Conservation (phyloP, 768 basidiomycete genomes). For the Boletus rubroflammeus region DNA sequence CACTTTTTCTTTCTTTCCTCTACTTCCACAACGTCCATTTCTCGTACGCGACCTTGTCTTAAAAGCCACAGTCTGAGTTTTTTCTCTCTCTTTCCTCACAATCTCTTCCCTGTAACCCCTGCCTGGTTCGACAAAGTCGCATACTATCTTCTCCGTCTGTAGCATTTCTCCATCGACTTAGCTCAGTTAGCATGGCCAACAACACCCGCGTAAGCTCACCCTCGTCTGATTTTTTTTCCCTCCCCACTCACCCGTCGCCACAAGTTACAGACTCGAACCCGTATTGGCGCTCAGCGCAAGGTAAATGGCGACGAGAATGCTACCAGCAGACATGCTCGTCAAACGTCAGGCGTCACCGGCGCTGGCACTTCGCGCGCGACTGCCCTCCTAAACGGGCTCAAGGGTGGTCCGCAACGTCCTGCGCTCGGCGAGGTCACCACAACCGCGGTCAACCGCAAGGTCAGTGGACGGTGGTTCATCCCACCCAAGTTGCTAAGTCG, state of each 20-base stretch:
- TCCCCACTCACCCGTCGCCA: conserved; percentile 8
- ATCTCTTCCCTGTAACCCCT: conserved; percentile 23
- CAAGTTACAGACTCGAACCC: conserved; percentile 65
- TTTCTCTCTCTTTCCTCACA: conserved; percentile 34
- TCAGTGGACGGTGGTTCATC: conserved; percentile 31
- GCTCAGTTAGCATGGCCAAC: conserved; percentile 48
- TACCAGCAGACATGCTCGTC: conserved; percentile 61
- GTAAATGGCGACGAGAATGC: conserved; percentile 78
- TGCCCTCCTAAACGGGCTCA: conserved; percentile 39
- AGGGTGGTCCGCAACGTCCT: conserved; percentile 60
- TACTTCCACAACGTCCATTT: conserved; percentile 16
- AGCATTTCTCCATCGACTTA: conserved; percentile 22
- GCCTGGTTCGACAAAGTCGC: conserved; percentile 12
- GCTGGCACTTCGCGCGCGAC: conserved; percentile 50
- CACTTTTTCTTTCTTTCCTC: conserved; percentile 27
- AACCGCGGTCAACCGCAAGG: conserved; percentile 74
- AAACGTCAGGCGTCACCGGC: conserved; percentile 47
- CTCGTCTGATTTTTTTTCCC: not conserved
- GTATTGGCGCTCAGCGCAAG: conserved; percentile 61
- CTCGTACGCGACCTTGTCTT: conserved; percentile 23
- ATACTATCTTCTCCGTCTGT: conserved; percentile 12
- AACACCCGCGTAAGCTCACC: conserved; percentile 50
- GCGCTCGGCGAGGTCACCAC: conserved; percentile 81
- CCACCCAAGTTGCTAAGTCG: not conserved
- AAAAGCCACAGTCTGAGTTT: conserved; percentile 25